Evolutionary conservation across 2,329 filamentous ascomycete genomes (phyloP).

Genomic region (Metarhizium guizhouense): DNA sequence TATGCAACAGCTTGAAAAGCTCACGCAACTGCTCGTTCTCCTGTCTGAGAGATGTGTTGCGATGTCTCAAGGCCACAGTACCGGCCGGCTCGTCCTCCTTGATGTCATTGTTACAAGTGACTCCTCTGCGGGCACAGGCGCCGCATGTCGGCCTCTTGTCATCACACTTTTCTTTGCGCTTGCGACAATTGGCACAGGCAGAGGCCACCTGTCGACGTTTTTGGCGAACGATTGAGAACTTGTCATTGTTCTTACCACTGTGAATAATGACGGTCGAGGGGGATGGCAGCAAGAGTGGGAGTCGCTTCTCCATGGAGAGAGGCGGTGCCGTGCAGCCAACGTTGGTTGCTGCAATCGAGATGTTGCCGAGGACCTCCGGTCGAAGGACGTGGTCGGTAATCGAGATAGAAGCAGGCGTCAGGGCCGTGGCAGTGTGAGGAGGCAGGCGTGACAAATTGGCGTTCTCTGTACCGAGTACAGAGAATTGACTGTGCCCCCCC

Average conservation of each 20-base stretch:
- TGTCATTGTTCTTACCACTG: background rate
- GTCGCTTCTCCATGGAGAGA: background rate
- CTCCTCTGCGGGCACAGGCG: slow-evolving; percentile 6
- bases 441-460: no score
- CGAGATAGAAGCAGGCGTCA: no score
- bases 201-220: slow-evolving; percentile 6
- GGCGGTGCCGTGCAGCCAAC: background rate
- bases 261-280: background rate
- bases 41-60: slow-evolving; percentile 5
- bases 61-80: background rate
- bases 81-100: slow-evolving; percentile 1
- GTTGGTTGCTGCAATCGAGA: background rate
- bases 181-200: slow-evolving; percentile 5
- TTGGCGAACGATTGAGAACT: background rate
- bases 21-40: slow-evolving; percentile 11
- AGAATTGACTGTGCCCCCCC: no score
- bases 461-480: no score
- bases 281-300: slow-evolving; percentile 2
- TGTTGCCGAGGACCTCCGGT: no score
- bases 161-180: slow-evolving; percentile 7
- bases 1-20: slow-evolving; percentile 6
- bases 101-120: slow-evolving; percentile 4
- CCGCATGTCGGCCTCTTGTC: slow-evolving; percentile 5
- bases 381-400: no score
- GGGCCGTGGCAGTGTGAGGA: no score